Conservation (phyloP, 495 filamentous ascomycete genomes). For the Penicillium subrubescens region DNA sequence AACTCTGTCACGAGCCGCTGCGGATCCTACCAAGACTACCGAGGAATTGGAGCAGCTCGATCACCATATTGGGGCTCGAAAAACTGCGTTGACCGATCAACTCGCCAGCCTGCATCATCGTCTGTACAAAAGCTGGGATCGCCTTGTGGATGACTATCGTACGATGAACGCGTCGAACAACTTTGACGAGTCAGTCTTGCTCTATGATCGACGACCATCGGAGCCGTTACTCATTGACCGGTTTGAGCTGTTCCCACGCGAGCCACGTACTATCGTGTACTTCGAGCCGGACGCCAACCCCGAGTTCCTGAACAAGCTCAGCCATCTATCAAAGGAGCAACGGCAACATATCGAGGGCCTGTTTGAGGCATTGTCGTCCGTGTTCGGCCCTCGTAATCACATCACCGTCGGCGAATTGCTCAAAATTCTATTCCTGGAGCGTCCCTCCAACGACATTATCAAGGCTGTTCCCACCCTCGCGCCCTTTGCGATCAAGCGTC, state of each 20-base stretch:
- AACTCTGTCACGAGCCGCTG: constrained; percentile 34
- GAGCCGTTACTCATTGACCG: constrained; percentile 53
- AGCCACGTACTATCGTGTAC: constrained; percentile 32
- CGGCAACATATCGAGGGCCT: constrained; percentile 17
- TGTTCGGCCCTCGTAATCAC: constrained; percentile 21
- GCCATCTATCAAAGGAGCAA: constrained; percentile 10
- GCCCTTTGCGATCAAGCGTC: constrained; percentile 29
- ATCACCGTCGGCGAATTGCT: constrained; percentile 32
- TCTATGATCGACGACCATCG: constrained; percentile 65
- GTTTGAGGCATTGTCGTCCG: constrained; percentile 29
- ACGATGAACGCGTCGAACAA: constrained; percentile 17
- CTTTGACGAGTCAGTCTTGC: constrained; percentile 49
- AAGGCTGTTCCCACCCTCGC: constrained; percentile 36
- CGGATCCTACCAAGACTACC: constrained; percentile 29
- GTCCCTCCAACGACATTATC: constrained; percentile 34
- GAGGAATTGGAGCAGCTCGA: constrained; percentile 35
- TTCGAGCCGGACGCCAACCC: constrained; percentile 40
- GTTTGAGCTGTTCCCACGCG: constrained; percentile 59
- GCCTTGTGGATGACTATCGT: constrained; percentile 29
- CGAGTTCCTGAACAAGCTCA: constrained; percentile 17
- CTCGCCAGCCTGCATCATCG: constrained; percentile 26
- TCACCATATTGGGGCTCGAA: constrained; percentile 21
- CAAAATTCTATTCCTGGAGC: constrained; percentile 27
- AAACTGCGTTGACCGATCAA: constrained; percentile 11
- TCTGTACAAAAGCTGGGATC: constrained; percentile 8